Conservation (phyloP, 306 rosid species). For the Cucurbita maxima region DNA sequence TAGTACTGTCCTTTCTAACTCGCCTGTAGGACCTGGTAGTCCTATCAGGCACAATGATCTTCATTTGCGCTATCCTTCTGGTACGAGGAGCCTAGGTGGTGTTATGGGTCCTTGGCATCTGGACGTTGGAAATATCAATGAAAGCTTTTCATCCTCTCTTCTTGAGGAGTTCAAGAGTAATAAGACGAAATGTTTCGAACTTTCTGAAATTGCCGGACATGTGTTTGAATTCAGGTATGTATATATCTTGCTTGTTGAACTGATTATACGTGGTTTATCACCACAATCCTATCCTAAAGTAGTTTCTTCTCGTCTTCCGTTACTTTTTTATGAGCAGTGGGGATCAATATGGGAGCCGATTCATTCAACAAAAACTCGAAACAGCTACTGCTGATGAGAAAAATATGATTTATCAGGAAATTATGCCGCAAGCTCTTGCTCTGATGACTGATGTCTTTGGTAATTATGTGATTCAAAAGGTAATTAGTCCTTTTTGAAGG, state of each 20-base stretch:
- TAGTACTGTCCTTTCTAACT: constrained; percentile 42
- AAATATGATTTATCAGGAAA: constrained; percentile 86
- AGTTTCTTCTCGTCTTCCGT: neutral
- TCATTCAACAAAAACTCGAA: constrained; percentile 90
- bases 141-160: constrained; percentile 59
- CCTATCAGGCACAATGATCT: constrained; percentile 74
- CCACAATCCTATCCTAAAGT: constrained; percentile 6
- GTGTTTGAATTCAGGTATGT: constrained; percentile 66
- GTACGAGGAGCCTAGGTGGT: constrained; percentile 68
- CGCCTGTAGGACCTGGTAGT: constrained; percentile 87
- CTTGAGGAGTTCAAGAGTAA: constrained; percentile 84
- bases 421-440: constrained; percentile 90
- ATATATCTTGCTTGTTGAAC: neutral
- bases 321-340: constrained; percentile 33
- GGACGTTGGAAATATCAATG: constrained; percentile 52
- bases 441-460: constrained; percentile 96
- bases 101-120: constrained; percentile 70
- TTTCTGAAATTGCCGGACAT: constrained; percentile 57
- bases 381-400: constrained; percentile 76
- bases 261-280: neutral
- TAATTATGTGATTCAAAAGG: constrained; percentile 95
- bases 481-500: constrained; percentile 9
- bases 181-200: constrained; percentile 80
- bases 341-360: constrained; percentile 89
- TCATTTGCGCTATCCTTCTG: constrained; percentile 63